Conservation (phyloP, 73 alveolate species). For the Paramecium pentaurelia region DNA sequence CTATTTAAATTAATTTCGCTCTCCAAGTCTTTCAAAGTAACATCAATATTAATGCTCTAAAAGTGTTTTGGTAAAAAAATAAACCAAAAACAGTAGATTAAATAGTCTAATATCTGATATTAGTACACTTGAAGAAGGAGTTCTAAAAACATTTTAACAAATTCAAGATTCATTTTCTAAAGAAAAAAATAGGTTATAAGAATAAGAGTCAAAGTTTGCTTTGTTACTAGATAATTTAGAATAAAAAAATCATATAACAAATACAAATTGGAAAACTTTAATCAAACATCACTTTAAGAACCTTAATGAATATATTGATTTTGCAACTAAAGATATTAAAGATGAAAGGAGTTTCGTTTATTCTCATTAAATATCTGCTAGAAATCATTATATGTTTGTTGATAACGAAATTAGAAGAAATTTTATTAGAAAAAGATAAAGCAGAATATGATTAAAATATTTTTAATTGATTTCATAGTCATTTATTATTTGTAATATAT, state of each 20-base stretch:
- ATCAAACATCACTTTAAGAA: not conserved
- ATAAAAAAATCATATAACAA: slow-evolving; percentile 2
- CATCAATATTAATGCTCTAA: not conserved
- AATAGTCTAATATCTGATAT: not conserved
- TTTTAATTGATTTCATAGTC: not conserved
- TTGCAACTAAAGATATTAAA: not conserved
- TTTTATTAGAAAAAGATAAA: not conserved
- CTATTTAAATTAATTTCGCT: not conserved
- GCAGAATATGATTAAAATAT: not conserved
- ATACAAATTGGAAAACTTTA: not conserved
- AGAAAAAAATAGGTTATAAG: not conserved
- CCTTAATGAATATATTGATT: not conserved
- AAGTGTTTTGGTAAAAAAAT: not conserved
- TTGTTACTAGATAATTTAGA: not conserved
- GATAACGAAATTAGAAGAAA: not conserved
- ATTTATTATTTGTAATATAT: not conserved
- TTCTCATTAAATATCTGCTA: not conserved
- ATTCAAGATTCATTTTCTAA: not conserved
- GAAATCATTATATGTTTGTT: slow-evolving; percentile 2
- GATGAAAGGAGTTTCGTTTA: not conserved
- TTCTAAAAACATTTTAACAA: not conserved
- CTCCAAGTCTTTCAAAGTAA: not conserved
- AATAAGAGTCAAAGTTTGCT: not conserved
- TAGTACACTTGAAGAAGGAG: not conserved
- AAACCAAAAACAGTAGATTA: not conserved